Evolutionary conservation across 495 filamentous ascomycete species (phyloP).

Genomic region (Aspergillus sparsus): DNA sequence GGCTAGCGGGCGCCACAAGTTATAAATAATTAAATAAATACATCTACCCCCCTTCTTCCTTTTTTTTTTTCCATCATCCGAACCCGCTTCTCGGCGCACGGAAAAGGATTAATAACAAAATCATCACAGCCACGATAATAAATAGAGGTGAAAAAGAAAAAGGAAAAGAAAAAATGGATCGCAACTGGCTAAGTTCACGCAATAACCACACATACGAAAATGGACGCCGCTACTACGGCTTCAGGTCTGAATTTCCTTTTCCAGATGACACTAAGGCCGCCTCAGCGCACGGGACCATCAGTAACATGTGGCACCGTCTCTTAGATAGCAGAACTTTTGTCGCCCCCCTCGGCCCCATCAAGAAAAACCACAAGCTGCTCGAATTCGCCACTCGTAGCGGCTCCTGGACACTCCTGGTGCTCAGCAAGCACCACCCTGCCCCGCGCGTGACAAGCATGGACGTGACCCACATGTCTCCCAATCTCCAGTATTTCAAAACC

Average conservation of each 20-base stretch:
- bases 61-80: no score
- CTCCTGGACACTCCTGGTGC: neutral
- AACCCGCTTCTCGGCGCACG: no score
- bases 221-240: constrained; percentile 10
- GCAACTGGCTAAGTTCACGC: no score
- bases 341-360: neutral
- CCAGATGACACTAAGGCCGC: constrained; percentile 1
- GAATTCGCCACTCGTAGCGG: neutral
- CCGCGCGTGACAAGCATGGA: constrained; percentile 1
- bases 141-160: no score
- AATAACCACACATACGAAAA: constrained; percentile 11
- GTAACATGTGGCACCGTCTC: neutral
- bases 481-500: neutral
- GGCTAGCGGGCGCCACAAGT: no score
- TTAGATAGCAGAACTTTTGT: neutral
- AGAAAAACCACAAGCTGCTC: neutral
- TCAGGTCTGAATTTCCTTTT: neutral
- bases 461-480: neutral
- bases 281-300: neutral
- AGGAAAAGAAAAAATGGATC: no score
- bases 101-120: no score
- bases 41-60: no score
- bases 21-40: no score
- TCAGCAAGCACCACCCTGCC: neutral
- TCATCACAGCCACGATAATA: no score